Percentiles rank a stretch among this genome's conserved stretches.
phyloP scores from a whole-genome alignment of 257 asterid species.

The Solanum raphanifolium region DNA sequence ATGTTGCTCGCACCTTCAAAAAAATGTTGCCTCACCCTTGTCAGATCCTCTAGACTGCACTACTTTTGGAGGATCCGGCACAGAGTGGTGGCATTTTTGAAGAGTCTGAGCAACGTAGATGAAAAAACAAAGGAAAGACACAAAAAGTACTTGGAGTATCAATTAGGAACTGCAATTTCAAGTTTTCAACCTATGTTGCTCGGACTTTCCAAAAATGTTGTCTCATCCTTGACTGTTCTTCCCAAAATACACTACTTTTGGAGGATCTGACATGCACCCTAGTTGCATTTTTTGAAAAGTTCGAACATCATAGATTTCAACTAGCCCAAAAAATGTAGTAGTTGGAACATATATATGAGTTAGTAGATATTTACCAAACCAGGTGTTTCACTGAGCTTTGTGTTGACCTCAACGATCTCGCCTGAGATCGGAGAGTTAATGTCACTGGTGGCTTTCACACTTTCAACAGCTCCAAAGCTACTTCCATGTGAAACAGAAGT shows the following conservation, averaged over 20 bases:
- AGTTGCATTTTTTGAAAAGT: background rate
- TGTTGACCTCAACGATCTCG: conserved; percentile 64
- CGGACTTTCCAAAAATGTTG: background rate
- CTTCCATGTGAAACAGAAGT: conserved; percentile 30
- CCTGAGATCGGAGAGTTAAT: conserved; percentile 86
- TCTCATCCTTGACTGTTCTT: fast-evolving
- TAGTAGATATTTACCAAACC: conserved; percentile 45
- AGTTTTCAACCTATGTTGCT: background rate
- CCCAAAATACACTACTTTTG: background rate
- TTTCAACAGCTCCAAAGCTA: conserved; percentile 71
- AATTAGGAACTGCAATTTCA: too few species aligned
- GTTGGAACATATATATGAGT: background rate
- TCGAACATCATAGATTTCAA: background rate
- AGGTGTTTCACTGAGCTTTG: conserved; percentile 53
- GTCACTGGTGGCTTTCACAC: conserved; percentile 92
- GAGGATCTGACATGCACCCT: background rate
- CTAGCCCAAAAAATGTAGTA: background rate
- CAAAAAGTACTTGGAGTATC: background rate
- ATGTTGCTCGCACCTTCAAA: background rate
- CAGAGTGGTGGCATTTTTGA: background rate
- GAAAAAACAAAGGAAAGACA: background rate
- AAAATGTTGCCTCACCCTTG: background rate
- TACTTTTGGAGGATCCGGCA: background rate
- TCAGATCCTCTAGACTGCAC: background rate
- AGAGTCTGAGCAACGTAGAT: background rate